Conservation (phyloP, 495 filamentous ascomycete genomes). For the Venustampulla echinocandica region DNA sequence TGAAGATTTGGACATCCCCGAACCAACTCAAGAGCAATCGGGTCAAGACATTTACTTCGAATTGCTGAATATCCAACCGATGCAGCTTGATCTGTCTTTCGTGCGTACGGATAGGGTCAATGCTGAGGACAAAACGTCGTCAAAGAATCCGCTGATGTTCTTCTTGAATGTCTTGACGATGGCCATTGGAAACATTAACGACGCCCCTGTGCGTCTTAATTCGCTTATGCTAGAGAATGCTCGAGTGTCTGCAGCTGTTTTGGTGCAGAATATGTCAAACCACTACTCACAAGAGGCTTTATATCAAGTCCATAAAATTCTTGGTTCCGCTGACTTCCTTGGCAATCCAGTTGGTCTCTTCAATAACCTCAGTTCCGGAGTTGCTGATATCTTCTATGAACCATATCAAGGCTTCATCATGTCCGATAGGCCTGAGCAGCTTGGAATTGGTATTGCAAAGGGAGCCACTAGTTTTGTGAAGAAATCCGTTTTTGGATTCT, state of each 20-base stretch:
- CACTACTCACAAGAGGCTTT: conserved; percentile 95
- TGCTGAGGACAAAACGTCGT: conserved; percentile 84
- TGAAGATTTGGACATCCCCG: conserved; percentile 81
- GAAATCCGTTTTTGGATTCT: conserved; percentile 95
- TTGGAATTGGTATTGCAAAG: conserved; percentile 91
- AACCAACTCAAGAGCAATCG: conserved; percentile 72
- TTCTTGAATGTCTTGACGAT: conserved; percentile 97
- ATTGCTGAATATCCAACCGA: conserved; percentile 89
- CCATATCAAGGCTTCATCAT: conserved; percentile 96
- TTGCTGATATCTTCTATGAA: conserved; percentile 97
- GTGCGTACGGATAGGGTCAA: conserved; percentile 96
- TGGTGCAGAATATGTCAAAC: conserved; percentile 75
- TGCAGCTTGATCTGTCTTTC: conserved; percentile 95
- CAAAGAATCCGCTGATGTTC: conserved; percentile 92
- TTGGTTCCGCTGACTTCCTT: conserved; percentile 96
- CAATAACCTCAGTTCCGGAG: conserved; percentile 94
- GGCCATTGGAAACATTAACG: conserved; percentile 98
- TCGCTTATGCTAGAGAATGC: conserved; percentile 93
- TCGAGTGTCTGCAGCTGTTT: conserved; percentile 74
- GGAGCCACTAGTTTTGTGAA: conserved; percentile 95
- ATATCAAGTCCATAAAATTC: conserved; percentile 91
- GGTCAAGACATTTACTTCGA: conserved; percentile 97
- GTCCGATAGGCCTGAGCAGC: conserved; percentile 88
- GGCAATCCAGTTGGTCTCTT: conserved; percentile 96
- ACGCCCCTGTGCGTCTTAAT: conserved; percentile 87